Evolutionary conservation across 2,329 filamentous ascomycete genomes (phyloP), one percentile per base, ranked within the genome.

Genomic region (Ceratocystis ficicola): DNA sequence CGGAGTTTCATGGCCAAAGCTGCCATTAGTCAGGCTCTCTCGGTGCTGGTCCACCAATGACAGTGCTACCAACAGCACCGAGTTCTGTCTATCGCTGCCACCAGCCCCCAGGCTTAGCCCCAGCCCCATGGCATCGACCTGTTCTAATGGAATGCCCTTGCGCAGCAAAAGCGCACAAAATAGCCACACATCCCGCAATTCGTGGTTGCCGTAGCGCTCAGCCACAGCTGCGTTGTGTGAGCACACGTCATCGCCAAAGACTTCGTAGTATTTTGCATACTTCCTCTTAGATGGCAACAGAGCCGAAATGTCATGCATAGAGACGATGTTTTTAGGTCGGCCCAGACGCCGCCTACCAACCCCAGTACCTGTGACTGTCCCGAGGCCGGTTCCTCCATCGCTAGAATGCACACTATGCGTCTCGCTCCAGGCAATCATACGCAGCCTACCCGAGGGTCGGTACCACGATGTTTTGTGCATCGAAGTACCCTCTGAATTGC

Each of bases 211-310:
- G 70, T 87, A 81, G 69, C 84, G 86, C 70, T 85, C 81, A 7
- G 93, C 92, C 59, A 95, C 85, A 1, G 77, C 76, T 7, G 91
- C 89, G 73, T 99, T 99, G 71, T 95, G 87, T 57, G 83, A 80
- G 74, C 93, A 97, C 2, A 96, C 85, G 46, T 87, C 83, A 68
- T 91, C 85, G 2, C 91, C 91, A 73, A 94, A 92, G 15, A 96
- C 88, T 28, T 82, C 82, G 74, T 97, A 99, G 69, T 88, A 83
- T 66, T 84, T 78, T 1, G 91, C 94, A 68, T 96, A 81, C 65
- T 85, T 81, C 67, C 81, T 81, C 73, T 91, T 94, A 2, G 89
- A 88, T 0, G 92, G 92, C n/a, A 96, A 76, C 12, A 90, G 74
- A 61, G 83, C 78, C 8, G 83, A 82, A 30, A 95, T 73, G 68